phyloP scores from a whole-genome alignment of 805 yeast species.

The Candida easanensis region DNA sequence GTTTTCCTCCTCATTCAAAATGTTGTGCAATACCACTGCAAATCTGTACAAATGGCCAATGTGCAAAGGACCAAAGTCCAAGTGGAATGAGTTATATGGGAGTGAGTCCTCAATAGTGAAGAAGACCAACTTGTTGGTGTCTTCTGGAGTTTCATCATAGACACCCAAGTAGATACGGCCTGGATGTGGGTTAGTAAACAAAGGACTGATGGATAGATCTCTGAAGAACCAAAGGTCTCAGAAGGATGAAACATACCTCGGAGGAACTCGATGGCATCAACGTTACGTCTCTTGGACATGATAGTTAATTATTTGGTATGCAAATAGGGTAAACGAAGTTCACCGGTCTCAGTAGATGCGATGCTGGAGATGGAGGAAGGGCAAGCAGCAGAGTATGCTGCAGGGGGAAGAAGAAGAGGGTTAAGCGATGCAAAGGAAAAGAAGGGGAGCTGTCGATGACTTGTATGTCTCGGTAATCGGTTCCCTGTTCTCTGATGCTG shows the following conservation, averaged over 20 bases:
- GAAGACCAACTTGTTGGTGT: constrained; percentile 71
- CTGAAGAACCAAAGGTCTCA: neutral
- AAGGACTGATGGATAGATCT: neutral
- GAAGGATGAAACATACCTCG: constrained; percentile 17
- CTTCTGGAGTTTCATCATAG: constrained; percentile 73
- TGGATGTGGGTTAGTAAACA: constrained; percentile 4
- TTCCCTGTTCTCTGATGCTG: neutral
- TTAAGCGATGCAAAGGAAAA: neutral
- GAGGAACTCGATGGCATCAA: constrained; percentile 50
- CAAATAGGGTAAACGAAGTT: neutral
- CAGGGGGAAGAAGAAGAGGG: neutral
- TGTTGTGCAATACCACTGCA: constrained; percentile 91
- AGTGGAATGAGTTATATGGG: constrained; percentile 91
- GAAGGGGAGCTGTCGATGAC: neutral
- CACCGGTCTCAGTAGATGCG: neutral
- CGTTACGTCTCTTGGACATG: constrained; percentile 54
- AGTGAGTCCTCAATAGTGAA: constrained; percentile 91
- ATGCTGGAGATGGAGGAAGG: neutral
- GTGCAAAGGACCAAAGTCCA: constrained; percentile 95
- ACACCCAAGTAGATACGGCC: constrained; percentile 83
- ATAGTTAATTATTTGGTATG: neutral
- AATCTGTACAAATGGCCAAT: constrained; percentile 91
- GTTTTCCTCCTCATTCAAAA: constrained; percentile 79
- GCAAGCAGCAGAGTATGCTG: neutral
- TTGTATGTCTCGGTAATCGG: neutral